Percentiles rank a stretch among this genome's conserved stretches.
phyloP scores from a whole-genome alignment of 495 filamentous ascomycete genomes.

The Paragyromitra xinjiangensis region DNA sequence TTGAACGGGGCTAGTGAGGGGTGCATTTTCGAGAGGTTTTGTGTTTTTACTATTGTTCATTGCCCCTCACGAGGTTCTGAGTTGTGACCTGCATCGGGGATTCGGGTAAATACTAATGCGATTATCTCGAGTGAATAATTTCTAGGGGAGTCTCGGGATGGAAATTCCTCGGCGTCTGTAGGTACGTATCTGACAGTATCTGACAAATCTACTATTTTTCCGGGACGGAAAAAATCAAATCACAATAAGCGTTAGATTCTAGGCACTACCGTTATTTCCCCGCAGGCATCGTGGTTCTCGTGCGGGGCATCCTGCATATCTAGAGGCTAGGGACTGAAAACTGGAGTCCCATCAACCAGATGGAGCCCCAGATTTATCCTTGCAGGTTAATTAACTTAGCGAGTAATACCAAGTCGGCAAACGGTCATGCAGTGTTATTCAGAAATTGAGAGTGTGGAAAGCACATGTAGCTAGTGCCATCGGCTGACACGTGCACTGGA shows the following conservation, averaged over 20 bases:
- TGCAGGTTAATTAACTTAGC: conserved; percentile 28
- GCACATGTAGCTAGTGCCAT: neutral
- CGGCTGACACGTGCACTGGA: conserved; percentile 6
- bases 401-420: conserved; percentile 4
- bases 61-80: neutral
- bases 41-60: neutral
- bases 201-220: conserved; percentile 8
- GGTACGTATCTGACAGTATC: conserved; percentile 3
- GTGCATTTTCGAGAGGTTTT: neutral
- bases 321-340: neutral
- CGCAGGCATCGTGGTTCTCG: neutral
- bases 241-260: neutral
- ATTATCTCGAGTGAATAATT: neutral
- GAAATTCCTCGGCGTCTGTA: neutral
- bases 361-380: conserved; percentile 26
- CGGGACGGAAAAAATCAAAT: neutral
- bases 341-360: conserved; percentile 7
- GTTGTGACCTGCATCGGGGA: neutral
- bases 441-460: neutral
- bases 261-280: neutral
- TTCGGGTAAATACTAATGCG: neutral
- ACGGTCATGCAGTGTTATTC: neutral
- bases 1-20: neutral
- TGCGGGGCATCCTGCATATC: neutral
- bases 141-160: conserved; percentile 1